Evolutionary conservation across 495 filamentous ascomycete genomes (phyloP).

Genomic region (Xylaria acuta): DNA sequence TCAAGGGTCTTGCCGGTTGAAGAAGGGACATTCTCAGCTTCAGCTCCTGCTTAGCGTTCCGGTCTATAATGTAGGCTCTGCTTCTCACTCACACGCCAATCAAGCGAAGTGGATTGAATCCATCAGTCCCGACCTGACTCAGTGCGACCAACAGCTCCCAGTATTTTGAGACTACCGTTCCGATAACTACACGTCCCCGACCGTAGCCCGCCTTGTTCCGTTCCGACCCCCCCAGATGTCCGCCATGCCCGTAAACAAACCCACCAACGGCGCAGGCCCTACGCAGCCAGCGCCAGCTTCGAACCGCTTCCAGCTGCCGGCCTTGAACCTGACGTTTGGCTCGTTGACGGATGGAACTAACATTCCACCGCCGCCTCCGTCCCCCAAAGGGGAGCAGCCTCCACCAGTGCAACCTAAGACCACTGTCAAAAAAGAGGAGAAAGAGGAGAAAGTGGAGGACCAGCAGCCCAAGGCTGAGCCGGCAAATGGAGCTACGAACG

Average conservation of each 20-base stretch:
- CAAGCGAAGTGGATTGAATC: slow-evolving; percentile 1
- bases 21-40: neutral
- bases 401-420: slow-evolving; percentile 45
- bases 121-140: slow-evolving; percentile 6
- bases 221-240: neutral
- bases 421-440: slow-evolving; percentile 20
- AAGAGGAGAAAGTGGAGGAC: slow-evolving; percentile 6
- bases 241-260: slow-evolving; percentile 34
- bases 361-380: slow-evolving; percentile 61
- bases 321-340: slow-evolving; percentile 56
- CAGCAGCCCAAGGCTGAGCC: slow-evolving; percentile 21
- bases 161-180: neutral
- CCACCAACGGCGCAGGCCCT: slow-evolving; percentile 31
- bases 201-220: neutral
- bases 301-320: slow-evolving; percentile 61
- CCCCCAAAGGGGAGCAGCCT: slow-evolving; percentile 51
- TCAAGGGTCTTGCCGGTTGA: slow-evolving; percentile 15
- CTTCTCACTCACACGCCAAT: neutral
- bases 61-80: slow-evolving; percentile 17
- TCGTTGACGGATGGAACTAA: slow-evolving; percentile 63
- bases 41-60: slow-evolving; percentile 3
- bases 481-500: slow-evolving; percentile 41
- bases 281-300: slow-evolving; percentile 30
- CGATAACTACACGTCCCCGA: neutral
- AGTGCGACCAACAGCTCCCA: neutral